A percentile compares a stretch with the other conserved stretches of the same genome.
Evolutionary conservation across 306 rosid genomes (phyloP).

Genomic region (Fragaria iinumae): DNA sequence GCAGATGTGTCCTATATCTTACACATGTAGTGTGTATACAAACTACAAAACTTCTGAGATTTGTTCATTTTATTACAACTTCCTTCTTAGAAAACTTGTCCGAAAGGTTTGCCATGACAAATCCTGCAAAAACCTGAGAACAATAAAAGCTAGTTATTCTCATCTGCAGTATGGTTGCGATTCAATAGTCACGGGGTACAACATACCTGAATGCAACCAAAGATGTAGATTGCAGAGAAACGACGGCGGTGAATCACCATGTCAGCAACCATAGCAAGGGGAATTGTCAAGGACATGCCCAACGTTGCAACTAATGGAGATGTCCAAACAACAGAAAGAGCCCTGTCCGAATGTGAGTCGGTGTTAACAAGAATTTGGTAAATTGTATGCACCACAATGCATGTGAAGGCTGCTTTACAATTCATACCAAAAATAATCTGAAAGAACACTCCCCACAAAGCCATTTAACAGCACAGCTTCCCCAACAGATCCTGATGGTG

Average conservation of each 20-base stretch:
- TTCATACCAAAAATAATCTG: slow-evolving; percentile 69
- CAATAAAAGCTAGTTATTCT: slow-evolving; percentile 1
- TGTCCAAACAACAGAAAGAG: slow-evolving; percentile 74
- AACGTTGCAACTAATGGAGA: slow-evolving; percentile 70
- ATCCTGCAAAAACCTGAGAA: slow-evolving; percentile 72
- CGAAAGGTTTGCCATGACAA: slow-evolving; percentile 60
- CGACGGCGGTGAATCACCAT: slow-evolving; percentile 59
- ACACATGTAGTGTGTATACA: neutral
- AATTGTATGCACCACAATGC: neutral
- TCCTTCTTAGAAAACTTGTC: slow-evolving; percentile 39
- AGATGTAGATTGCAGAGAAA: slow-evolving; percentile 53
- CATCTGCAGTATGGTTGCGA: neutral
- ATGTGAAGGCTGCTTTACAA: slow-evolving; percentile 10
- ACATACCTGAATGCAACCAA: slow-evolving; percentile 69
- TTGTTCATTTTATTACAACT: slow-evolving; percentile 3
- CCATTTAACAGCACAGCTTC: slow-evolving; percentile 61
- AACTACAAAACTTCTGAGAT: slow-evolving; percentile 1
- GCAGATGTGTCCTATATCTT: neutral
- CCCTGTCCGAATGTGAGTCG: slow-evolving; percentile 42
- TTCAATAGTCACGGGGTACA: neutral
- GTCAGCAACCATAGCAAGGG: slow-evolving; percentile 80
- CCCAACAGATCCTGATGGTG: slow-evolving; percentile 41
- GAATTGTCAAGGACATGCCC: slow-evolving; percentile 76
- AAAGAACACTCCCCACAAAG: slow-evolving; percentile 54
- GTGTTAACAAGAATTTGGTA: slow-evolving; percentile 1